Base-by-base conservation (phyloP, 306 rosid species). In the Fragaria vesca region DNA sequence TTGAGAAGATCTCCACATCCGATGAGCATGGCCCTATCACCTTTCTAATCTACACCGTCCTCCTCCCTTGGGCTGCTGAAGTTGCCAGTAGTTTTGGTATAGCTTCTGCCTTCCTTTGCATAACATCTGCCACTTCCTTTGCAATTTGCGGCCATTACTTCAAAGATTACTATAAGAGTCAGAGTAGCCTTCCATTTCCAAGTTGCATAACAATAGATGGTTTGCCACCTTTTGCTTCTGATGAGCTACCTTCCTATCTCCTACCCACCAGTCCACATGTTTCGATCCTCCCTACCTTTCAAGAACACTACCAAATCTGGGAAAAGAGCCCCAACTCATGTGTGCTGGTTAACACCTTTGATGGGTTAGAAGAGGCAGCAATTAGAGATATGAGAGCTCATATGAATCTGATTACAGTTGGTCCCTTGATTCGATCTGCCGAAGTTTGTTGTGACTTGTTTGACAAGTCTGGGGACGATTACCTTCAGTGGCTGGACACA, bases 351-450 rank as follows among this genome's bases (percentile, higher is more conserved):
- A 80, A 84, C 28, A 84, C 82, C 0, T 84, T 80, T 38, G 84
- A 80, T 10, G 74, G 45, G 5, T 69, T 84, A 42, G 87, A 84
- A 55, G 47, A 26, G 4, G 74, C 81, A n/a, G 84, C 80, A 3
- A 6, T 84, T 24, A 21, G 18, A 72, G 84, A 76, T 0, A 30
- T 72, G 24, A 61, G 78, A 13, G 28, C 12, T 5, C 43, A 61
- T 8, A 2, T 72, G 30, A 57, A 69, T 68, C 24, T 79, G 73
- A 66, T 88, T 0, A 82, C 86, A 1, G 65, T 93, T 8, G 96
- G 97, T 4, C 96, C 97, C 5, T 71, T 93, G 83, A 76, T 88
- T 72, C 93, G 8, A 5, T 83, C 83, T 66, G 83, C 73, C 2
- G 76, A 83, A 1, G 83, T 80, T 50, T 85, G 91, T 0, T 90